These are phyloP conservation scores for Annulohypoxylon moriforme DNA, from an alignment of 495 filamentous ascomycete genomes.

Conservation along the genomic window DNA sequence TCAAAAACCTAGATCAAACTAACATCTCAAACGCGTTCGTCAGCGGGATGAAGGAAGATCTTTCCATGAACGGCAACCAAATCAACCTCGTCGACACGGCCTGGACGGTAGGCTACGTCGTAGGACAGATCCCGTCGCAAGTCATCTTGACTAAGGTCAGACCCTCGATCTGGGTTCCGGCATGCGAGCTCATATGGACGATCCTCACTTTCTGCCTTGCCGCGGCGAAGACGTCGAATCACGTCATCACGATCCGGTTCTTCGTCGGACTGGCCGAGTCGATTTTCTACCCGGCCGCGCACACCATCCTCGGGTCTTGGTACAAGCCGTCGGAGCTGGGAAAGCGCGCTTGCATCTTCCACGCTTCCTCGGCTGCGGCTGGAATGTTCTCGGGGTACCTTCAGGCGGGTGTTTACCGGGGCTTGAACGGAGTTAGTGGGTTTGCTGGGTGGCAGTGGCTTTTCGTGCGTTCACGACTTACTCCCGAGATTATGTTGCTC, in stretches of 20 bases:
- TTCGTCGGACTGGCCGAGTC: conserved; percentile 61
- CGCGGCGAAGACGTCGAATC: conserved; percentile 43
- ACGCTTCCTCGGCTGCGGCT: conserved; percentile 49
- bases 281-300: conserved; percentile 53
- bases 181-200: conserved; percentile 53
- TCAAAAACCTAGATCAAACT: conserved; percentile 56
- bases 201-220: conserved; percentile 51
- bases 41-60: conserved; percentile 52
- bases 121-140: conserved; percentile 53
- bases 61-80: conserved; percentile 49
- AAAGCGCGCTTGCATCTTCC: conserved; percentile 54
- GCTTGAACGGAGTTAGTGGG: conserved; percentile 57
- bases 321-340: conserved; percentile 45
- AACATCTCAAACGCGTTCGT: conserved; percentile 58
- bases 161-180: conserved; percentile 59
- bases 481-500: neutral
- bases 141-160: conserved; percentile 57
- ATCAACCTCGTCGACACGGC: conserved; percentile 47
- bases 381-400: conserved; percentile 56
- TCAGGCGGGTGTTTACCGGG: conserved; percentile 59
- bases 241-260: conserved; percentile 54
- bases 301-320: conserved; percentile 49
- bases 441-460: conserved; percentile 66
- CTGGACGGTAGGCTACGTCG: conserved; percentile 54
- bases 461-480: conserved; percentile 44